Evolutionary conservation across 768 basidiomycete species (phyloP), one percentile per base, ranked within the genome.

Genomic region (Trametes gibbosa): DNA sequence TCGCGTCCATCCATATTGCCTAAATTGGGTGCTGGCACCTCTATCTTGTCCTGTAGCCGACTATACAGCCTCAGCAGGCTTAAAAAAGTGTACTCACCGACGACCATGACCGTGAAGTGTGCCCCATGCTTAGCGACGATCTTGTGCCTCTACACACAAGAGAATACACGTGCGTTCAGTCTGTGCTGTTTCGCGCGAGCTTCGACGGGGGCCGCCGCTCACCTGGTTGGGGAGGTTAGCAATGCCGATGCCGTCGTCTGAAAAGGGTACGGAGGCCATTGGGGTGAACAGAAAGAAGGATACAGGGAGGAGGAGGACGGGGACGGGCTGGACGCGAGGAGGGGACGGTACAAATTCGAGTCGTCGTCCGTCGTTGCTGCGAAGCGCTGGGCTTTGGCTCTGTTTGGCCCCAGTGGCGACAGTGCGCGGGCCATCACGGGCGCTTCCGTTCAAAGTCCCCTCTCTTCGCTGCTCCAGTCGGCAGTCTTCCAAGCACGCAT

Each of bases 61-160:
- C 35, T 1, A 53, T 21, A 39, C 14, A 43, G n/a, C n/a, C 13
- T 10, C 0, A 48, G 45, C 17, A 47, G 25, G 21, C 42, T 25
- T 19, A 23, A 65, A 25, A 46, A 19, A 51, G 19, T 8, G 16
- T 23, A 72, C 90, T 72, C 68, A 93, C 97, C 97, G 61, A 98
- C 95, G 45, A 98, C 97, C 97, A 99, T 99, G 69, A 99, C 85
- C 58, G 97, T 98, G 78, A 98, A 98, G 78, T 98, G 95, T 7
- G 90, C 93, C 61, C 97, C 97, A 70, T 82, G 87, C 81, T 98
- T 96, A 63, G 94, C 95, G 63, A 98, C 95, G 72, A 98, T 98
- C 82, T 98, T 98, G 81, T 99, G 97, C 81, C 91, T 87, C 95
- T 98, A 72, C 49, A 63, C 54, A 32, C 47, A 37, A 45, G 46